A percentile compares a stretch with the other conserved stretches of the same genome.
Conservation (phyloP, 768 basidiomycete species). For the Mrakia frigida region DNA sequence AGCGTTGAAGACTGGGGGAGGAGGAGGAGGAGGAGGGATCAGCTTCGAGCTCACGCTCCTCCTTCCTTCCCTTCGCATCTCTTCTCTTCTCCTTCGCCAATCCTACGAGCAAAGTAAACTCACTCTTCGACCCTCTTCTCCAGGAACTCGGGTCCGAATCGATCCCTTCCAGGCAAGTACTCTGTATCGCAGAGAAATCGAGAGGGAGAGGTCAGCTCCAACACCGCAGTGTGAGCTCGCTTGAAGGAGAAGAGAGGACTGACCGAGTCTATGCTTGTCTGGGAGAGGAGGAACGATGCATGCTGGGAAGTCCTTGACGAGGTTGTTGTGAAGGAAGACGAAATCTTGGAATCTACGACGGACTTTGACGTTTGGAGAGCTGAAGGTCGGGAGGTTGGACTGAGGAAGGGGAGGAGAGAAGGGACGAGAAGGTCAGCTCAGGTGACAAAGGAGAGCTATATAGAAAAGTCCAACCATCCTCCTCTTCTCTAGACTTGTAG, state of each 20-base stretch:
- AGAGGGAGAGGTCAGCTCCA: neutral
- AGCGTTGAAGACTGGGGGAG: constrained; percentile 71
- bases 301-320: constrained; percentile 87
- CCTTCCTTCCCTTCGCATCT: neutral
- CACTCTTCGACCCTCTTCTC: constrained; percentile 58
- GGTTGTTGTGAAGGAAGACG: constrained; percentile 81
- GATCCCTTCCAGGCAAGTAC: constrained; percentile 85
- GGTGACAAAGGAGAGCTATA: neutral
- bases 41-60: neutral
- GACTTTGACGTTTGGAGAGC: constrained; percentile 58
- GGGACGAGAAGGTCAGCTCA: neutral
- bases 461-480: neutral
- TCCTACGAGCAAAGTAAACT: neutral
- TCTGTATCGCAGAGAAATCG: constrained; percentile 51
- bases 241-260: constrained; percentile 39
- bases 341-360: constrained; percentile 96
- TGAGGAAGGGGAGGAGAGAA: constrained; percentile 41
- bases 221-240: neutral
- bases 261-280: constrained; percentile 92
- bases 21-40: neutral
- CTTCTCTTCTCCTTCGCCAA: too few species aligned
- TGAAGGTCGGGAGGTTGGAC: constrained; percentile 88
- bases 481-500: neutral
- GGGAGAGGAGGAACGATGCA: constrained; percentile 97
- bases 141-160: constrained; percentile 96